Percentiles rank a stretch among this genome's conserved stretches.
These are phyloP conservation scores for Colletotrichum sp. DNA, from an alignment of 2,329 filamentous ascomycete species.

Conservation along the genomic window DNA sequence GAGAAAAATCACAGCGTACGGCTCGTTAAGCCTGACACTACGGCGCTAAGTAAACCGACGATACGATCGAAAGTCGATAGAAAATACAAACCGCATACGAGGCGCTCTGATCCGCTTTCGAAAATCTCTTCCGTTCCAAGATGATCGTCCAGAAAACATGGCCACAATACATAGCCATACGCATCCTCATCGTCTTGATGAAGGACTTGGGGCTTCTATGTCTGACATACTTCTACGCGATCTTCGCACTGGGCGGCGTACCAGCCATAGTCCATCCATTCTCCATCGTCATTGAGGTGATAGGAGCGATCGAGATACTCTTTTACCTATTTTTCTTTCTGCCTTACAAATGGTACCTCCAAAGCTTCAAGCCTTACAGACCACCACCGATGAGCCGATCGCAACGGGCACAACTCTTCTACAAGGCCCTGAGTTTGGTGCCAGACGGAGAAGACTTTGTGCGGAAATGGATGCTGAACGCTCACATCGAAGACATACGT, in stretches of 20 bases:
- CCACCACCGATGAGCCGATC: neutral
- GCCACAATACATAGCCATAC: conserved; percentile 13
- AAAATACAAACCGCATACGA: neutral
- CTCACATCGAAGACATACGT: conserved; percentile 55
- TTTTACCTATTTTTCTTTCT: conserved; percentile 48
- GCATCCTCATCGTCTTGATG: conserved; percentile 1
- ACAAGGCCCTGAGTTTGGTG: conserved; percentile 33
- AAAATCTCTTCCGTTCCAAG: neutral
- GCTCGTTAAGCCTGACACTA: neutral
- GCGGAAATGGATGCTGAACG: conserved; percentile 62
- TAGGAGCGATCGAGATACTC: conserved; percentile 40
- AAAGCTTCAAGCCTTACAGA: conserved; percentile 16
- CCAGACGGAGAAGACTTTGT: conserved; percentile 58
- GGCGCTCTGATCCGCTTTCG: neutral
- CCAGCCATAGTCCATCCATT: conserved; percentile 24
- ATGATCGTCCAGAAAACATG: conserved; percentile 19
- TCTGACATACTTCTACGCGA: conserved; percentile 24
- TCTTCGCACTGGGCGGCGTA: conserved; percentile 23
- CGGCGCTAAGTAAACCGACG: neutral
- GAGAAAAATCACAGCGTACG: neutral
- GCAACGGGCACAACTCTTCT: conserved; percentile 4
- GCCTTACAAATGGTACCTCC: conserved; percentile 46
- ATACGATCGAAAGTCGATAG: neutral
- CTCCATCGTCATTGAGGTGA: conserved; percentile 26
- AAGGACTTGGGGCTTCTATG: conserved; percentile 18